These are phyloP conservation scores for Buddleja alternifolia DNA, from an alignment of 257 asterid genomes.

Conservation along the genomic window DNA sequence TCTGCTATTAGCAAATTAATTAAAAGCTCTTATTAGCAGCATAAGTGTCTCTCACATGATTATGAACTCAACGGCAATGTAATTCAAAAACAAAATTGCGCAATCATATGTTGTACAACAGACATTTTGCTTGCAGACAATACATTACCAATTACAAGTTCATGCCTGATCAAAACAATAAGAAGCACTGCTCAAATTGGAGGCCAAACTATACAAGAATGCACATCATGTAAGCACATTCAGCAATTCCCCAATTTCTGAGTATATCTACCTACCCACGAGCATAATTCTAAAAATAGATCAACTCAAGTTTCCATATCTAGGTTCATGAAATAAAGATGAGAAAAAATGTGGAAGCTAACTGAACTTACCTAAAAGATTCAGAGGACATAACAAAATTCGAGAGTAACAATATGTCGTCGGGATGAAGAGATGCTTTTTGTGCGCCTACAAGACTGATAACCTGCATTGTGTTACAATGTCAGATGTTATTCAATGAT, in stretches of 20 bases:
- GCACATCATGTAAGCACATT: neutral
- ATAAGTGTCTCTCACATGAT: neutral
- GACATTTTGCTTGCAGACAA: too few relatives aligned
- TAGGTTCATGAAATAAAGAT: slow-evolving; percentile 9
- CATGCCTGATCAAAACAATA: neutral
- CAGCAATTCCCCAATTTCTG: slow-evolving; percentile 2
- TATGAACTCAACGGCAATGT: too few relatives aligned
- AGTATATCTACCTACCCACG: neutral
- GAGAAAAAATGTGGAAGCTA: slow-evolving; percentile 2
- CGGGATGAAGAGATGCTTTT: slow-evolving; percentile 93
- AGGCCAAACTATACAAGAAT: too few relatives aligned
- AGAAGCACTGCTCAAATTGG: too few relatives aligned
- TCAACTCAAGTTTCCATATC: slow-evolving; percentile 13
- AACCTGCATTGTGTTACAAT: slow-evolving; percentile 68
- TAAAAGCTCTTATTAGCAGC: too few relatives aligned
- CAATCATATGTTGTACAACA: too few relatives aligned
- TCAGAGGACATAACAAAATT: slow-evolving; percentile 91
- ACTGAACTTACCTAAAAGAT: slow-evolving; percentile 73
- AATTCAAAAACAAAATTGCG: too few relatives aligned
- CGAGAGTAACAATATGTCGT: slow-evolving; percentile 88
- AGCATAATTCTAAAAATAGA: slow-evolving; percentile 23
- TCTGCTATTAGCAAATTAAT: too few relatives aligned
- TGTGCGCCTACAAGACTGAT: slow-evolving; percentile 95
- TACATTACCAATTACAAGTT: too few relatives aligned
- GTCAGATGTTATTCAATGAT: slow-evolving; percentile 26